phyloP scores from a whole-genome alignment of 495 filamentous ascomycete species.

The Podospora sp. region DNA sequence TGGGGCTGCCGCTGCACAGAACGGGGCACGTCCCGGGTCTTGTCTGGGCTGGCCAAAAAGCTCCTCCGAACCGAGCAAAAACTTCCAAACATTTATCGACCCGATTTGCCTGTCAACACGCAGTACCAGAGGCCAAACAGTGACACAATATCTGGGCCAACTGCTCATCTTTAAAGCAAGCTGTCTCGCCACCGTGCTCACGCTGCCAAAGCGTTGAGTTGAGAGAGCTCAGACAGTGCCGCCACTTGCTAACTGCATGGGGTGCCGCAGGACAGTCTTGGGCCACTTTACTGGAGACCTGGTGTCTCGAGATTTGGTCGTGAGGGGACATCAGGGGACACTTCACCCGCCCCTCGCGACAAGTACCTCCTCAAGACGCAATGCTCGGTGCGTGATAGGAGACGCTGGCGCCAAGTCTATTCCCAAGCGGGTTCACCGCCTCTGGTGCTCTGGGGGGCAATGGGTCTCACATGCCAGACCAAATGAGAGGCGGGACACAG shows the following conservation, averaged over 20 bases:
- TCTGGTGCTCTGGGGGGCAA: not conserved
- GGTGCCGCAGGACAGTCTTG: not conserved
- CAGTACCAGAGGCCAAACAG: not conserved
- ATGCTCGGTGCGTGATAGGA: constrained; percentile 12
- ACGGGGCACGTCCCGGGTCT: constrained; percentile 12
- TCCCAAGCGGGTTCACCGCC: constrained; percentile 22
- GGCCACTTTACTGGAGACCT: not conserved
- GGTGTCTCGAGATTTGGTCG: not conserved
- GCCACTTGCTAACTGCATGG: not conserved
- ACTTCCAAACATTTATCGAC: not conserved
- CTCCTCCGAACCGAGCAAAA: not conserved
- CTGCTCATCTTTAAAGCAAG: not conserved
- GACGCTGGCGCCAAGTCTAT: constrained; percentile 7
- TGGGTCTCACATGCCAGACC: constrained; percentile 28
- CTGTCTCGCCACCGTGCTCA: not conserved
- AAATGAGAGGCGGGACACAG: not conserved
- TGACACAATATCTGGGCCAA: not conserved
- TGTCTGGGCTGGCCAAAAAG: not conserved
- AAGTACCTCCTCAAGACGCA: constrained; percentile 3
- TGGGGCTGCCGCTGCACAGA: constrained; percentile 24
- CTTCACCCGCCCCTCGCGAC: constrained; percentile 4
- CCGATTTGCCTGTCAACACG: not conserved
- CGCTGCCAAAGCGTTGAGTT: not conserved
- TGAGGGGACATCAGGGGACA: not conserved
- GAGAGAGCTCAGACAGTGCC: not conserved